A percentile compares a stretch with the other conserved stretches of the same genome.
Conservation (phyloP, 257 asterid genomes). For the Fraxinus cuspidata region DNA sequence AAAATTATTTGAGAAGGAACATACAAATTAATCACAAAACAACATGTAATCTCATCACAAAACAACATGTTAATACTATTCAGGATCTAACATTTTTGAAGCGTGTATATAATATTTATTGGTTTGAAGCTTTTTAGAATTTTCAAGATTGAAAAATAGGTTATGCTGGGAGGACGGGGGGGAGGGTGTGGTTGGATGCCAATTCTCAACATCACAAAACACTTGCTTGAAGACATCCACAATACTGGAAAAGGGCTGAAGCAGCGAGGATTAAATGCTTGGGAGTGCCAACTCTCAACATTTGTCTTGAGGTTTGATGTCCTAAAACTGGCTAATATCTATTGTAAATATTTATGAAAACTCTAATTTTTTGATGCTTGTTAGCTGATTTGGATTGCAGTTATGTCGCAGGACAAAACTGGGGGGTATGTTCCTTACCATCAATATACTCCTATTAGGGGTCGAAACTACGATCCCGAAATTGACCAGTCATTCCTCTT, state of each 20-base stretch:
- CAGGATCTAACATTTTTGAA: neutral
- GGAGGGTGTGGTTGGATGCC: slow-evolving; percentile 64
- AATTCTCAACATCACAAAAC: slow-evolving; percentile 47
- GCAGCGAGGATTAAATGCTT: slow-evolving; percentile 85
- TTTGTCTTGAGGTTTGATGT: slow-evolving; percentile 80
- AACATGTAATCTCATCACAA: no score
- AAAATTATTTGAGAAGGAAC: neutral
- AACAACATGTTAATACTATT: no score
- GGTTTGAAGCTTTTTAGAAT: neutral
- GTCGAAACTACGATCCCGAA: slow-evolving; percentile 68
- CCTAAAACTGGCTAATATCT: neutral
- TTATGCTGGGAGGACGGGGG: slow-evolving; percentile 56
- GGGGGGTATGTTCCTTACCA: slow-evolving; percentile 66
- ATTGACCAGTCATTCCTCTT: slow-evolving; percentile 53
- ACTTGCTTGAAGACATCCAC: slow-evolving; percentile 69
- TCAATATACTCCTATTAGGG: slow-evolving; percentile 64
- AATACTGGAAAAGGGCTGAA: slow-evolving; percentile 84
- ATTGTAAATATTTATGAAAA: neutral
- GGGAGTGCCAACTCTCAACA: slow-evolving; percentile 90
- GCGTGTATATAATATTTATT: neutral
- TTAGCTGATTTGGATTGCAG: slow-evolving; percentile 48
- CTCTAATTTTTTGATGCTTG: neutral
- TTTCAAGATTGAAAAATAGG: neutral
- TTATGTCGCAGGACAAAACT: slow-evolving; percentile 65
- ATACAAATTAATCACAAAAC: neutral